phyloP scores from a whole-genome alignment of 2,329 filamentous ascomycete genomes.

The Sphaerulina musiva region DNA sequence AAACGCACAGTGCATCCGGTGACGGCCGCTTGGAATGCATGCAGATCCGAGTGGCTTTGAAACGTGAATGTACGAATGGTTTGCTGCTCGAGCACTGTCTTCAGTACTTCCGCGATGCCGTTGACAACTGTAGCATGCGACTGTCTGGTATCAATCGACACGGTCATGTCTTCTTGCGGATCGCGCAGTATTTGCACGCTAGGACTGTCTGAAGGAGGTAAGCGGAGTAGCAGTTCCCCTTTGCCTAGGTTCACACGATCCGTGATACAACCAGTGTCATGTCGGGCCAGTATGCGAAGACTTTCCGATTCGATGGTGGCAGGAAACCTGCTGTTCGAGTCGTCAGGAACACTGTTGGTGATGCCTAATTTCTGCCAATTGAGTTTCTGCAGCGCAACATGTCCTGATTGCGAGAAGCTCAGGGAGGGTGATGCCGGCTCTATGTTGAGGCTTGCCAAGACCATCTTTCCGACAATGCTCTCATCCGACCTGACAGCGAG shows the following conservation, averaged over 20 bases:
- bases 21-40: slow-evolving; percentile 69
- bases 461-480: slow-evolving; percentile 62
- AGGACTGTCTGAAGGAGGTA: slow-evolving; percentile 42
- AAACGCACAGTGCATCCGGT: slow-evolving; percentile 66
- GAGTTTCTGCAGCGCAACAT: slow-evolving; percentile 39
- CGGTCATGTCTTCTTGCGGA: slow-evolving; percentile 68
- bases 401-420: slow-evolving; percentile 36
- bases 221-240: slow-evolving; percentile 43
- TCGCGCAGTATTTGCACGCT: slow-evolving; percentile 63
- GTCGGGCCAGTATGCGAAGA: slow-evolving; percentile 65
- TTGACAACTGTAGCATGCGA: slow-evolving; percentile 43
- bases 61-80: slow-evolving; percentile 63
- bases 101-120: slow-evolving; percentile 59
- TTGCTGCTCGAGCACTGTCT: slow-evolving; percentile 48
- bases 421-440: slow-evolving; percentile 49
- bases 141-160: slow-evolving; percentile 54
- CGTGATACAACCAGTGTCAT: slow-evolving; percentile 68
- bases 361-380: slow-evolving; percentile 63
- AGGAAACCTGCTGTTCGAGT: slow-evolving; percentile 50
- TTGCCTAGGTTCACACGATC: slow-evolving; percentile 72
- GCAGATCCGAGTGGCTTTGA: slow-evolving; percentile 52
- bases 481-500: slow-evolving; percentile 63
- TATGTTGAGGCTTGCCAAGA: slow-evolving; percentile 60
- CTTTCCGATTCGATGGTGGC: slow-evolving; percentile 69
- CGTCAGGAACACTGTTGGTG: slow-evolving; percentile 61